Evolutionary conservation across 2,329 filamentous ascomycete species (phyloP), one percentile per base, ranked within the genome.

Genomic region (Colletotrichum musicola): DNA sequence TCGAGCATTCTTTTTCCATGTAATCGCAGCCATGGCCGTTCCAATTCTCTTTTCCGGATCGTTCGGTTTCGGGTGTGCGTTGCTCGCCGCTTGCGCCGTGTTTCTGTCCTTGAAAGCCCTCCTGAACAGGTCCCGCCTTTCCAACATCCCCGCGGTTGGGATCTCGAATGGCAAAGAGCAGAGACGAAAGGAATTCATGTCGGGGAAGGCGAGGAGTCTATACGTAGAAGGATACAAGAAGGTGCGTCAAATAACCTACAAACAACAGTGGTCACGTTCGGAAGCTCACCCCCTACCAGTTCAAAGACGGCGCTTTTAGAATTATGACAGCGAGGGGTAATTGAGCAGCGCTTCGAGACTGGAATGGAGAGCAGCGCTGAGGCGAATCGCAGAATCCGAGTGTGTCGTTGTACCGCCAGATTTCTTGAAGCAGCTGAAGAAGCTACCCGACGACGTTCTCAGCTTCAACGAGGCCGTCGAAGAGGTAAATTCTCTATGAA

Each of bases 401-500:
- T 54, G 18, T 54, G 53, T 79, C 9, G 75, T 78, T 1, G 58
- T 80, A 1, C 72, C 75, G 0, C 72, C 74, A 13, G 72, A 72
- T 27, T 78, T 74, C 51, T 71, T 79, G 5, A 57, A 54, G 18
- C 74, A 79, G 56, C 72, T 79, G 13, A 72, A 73, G 57, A 77
- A 72, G 18, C 71, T 78, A 6, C 75, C 77, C 0, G 75, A 79
- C 49, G 62, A 75, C 44, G 71, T 76, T 6, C 60, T 79, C 18
- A 77, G 74, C 72, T 72, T 77, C 47, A 60, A 73, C 49, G 70
- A 42, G 16, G 76, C 77, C 10, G 51, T 77, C 27, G 64, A 70
- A 2, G 73, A 77, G 30, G 72, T 73, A n/a, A n/a, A n/a, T n/a
- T n/a, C n/a, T n/a, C n/a, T n/a, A n/a, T n/a, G n/a, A n/a, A n/a